These are phyloP conservation scores for Ophiosphaerella herpotricha DNA, from an alignment of 2,329 filamentous ascomycete species.

Conservation along the genomic window DNA sequence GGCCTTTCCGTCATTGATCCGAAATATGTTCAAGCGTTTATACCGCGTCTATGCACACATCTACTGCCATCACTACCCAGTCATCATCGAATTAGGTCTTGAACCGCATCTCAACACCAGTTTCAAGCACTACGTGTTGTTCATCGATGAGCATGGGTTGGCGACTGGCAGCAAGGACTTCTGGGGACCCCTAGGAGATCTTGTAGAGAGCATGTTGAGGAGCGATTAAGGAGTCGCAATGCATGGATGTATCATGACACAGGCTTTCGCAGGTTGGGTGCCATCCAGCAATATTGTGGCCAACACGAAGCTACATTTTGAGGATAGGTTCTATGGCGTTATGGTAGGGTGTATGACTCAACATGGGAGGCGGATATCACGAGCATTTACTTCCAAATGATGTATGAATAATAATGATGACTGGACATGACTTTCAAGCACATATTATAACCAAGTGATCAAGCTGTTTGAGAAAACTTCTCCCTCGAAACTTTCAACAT, in stretches of 20 bases:
- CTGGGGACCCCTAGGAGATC: slow-evolving; percentile 91
- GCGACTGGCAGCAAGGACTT: slow-evolving; percentile 89
- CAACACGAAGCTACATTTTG: neutral
- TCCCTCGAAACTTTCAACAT: neutral
- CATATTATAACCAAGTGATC: neutral
- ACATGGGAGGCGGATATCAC: slow-evolving; percentile 7
- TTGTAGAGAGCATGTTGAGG: slow-evolving; percentile 96
- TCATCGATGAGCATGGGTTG: slow-evolving; percentile 94
- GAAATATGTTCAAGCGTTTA: slow-evolving; percentile 99
- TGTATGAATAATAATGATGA: slow-evolving; percentile 19
- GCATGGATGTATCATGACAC: too few species aligned
- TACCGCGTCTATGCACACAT: slow-evolving; percentile 98
- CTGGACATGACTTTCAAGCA: neutral
- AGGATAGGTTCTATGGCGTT: slow-evolving; percentile 8
- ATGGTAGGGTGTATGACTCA: neutral
- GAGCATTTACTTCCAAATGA: slow-evolving; percentile 13
- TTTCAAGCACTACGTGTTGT: slow-evolving; percentile 99
- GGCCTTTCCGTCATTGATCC: slow-evolving; percentile 88
- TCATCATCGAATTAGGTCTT: slow-evolving; percentile 90
- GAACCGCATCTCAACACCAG: slow-evolving; percentile 98
- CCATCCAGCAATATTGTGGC: neutral
- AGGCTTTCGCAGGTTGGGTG: neutral
- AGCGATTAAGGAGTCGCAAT: slow-evolving; percentile 66
- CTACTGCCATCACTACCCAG: slow-evolving; percentile 97
- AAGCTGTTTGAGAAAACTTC: too few species aligned